Evolutionary conservation across 345 rosid genomes (phyloP), one percentile per base, ranked within the genome.

Genomic region (Aquilaria malaccensis): DNA sequence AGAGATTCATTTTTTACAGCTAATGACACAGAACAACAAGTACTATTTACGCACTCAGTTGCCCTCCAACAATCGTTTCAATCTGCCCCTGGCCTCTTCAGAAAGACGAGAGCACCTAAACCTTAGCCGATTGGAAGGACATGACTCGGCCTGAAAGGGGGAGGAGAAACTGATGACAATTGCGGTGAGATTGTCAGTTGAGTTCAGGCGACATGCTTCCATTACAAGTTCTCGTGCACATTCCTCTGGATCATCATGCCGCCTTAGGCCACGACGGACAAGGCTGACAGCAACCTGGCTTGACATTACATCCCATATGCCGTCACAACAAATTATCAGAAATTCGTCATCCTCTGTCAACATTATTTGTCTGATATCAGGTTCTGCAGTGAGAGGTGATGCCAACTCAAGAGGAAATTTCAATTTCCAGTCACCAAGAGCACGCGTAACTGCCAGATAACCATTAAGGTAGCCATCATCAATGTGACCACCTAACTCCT

Each of bases 351-450:
- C 90, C 66, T 88, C 89, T n/a, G 91, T 76, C 55, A 91, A 65
- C 12, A 55, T 22, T 10, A 72, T 66, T 61, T 71, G 85, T 47
- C 45, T 76, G 57, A 88, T 75, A 63, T 91, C 98, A 30, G 98
- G 98, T 30, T 88, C 96, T 7, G 98, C 86, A 46, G 77, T 84
- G 15, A 91, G 83, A 58, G 97, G 92, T 3, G 87, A 87, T 0
- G 79, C 58, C 0, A 89, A 63, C 6, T 88, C 94, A 13, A 60
- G 58, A 9, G 88, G 85, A 30, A 76, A 79, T 75, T 94, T 94
- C 72, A 89, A 49, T 59, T 76, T 87, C 97, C 97, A 89, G 72
- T 94, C 99, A 13, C 99, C 97, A 0, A 94, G 83, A 33, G 96
- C 92, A 59, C 97, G 79, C 0, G 97, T 85, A 52, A 94, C 84